Evolutionary conservation across 148 eudicot species (phyloP).

Genomic region (Euryodendron excelsum): DNA sequence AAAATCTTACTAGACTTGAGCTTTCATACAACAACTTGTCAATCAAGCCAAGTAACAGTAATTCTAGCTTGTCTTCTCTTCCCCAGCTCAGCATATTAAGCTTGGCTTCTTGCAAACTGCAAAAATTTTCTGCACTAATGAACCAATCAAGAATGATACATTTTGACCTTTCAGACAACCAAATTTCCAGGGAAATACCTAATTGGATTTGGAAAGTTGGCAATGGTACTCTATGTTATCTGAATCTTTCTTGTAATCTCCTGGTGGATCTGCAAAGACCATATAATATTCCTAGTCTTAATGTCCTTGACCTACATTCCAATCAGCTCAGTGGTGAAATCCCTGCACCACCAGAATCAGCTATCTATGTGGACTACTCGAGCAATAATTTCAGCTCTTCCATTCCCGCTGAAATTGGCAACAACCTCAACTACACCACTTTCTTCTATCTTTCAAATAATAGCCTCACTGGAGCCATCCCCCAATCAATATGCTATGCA

Average conservation of each 20-base stretch:
- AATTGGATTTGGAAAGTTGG: constrained; percentile 39
- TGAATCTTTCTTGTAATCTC: constrained; percentile 41
- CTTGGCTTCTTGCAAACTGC: constrained; percentile 41
- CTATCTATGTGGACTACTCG: constrained; percentile 36
- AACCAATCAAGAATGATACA: constrained; percentile 25
- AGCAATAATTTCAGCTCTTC: constrained; percentile 25
- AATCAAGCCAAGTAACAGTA: neutral
- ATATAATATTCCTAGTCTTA: constrained; percentile 7
- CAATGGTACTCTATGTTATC: constrained; percentile 16
- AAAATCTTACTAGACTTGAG: constrained; percentile 30
- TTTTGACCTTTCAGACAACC: constrained; percentile 38
- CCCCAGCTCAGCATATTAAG: constrained; percentile 23
- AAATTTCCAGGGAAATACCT: constrained; percentile 33
- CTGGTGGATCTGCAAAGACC: constrained; percentile 28
- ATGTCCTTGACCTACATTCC: constrained; percentile 44
- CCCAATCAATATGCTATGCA: constrained; percentile 36
- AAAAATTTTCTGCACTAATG: constrained; percentile 26
- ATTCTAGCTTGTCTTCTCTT: neutral
- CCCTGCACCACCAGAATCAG: constrained; percentile 26
- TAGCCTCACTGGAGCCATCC: constrained; percentile 31
- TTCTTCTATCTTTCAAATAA: constrained; percentile 41
- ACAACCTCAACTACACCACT: neutral
- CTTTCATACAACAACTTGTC: constrained; percentile 34
- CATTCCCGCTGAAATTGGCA: constrained; percentile 24
- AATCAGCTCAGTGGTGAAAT: constrained; percentile 42